These are phyloP conservation scores for Microdochium nivale DNA, from an alignment of 2,329 filamentous ascomycete genomes.

Conservation along the genomic window DNA sequence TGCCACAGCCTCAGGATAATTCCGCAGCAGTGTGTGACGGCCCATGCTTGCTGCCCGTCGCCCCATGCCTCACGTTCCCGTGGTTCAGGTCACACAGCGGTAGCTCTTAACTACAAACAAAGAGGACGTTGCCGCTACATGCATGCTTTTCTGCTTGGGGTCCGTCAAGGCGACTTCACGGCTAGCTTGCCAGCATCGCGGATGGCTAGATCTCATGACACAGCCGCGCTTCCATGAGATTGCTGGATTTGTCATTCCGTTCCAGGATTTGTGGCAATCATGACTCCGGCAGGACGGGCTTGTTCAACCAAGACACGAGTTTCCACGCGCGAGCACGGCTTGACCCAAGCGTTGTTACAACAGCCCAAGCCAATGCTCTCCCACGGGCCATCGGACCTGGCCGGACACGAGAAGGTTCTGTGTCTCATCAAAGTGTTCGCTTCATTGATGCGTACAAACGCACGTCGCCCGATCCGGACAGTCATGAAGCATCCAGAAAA, in stretches of 20 bases:
- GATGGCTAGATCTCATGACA: too few relatives aligned
- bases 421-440: background rate
- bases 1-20: background rate
- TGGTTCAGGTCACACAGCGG: background rate
- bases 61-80: background rate
- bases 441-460: background rate
- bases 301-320: too few relatives aligned
- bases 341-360: too few relatives aligned
- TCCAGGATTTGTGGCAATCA: too few relatives aligned
- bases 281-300: too few relatives aligned
- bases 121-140: background rate
- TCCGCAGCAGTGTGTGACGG: background rate
- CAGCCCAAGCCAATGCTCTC: too few relatives aligned
- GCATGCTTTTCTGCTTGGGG: background rate
- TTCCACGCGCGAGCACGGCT: too few relatives aligned
- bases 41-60: background rate
- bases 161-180: too few relatives aligned
- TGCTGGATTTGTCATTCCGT: too few relatives aligned
- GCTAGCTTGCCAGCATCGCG: too few relatives aligned
- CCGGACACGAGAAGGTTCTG: background rate
- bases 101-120: background rate
- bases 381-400: background rate
- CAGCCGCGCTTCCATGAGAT: too few relatives aligned
- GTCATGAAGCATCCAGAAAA: background rate
- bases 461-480: background rate